A percentile compares a stretch with the other conserved stretches of the same genome.
These are phyloP conservation scores for Apiosordaria backusii DNA, from an alignment of 495 filamentous ascomycete species.

Conservation along the genomic window DNA sequence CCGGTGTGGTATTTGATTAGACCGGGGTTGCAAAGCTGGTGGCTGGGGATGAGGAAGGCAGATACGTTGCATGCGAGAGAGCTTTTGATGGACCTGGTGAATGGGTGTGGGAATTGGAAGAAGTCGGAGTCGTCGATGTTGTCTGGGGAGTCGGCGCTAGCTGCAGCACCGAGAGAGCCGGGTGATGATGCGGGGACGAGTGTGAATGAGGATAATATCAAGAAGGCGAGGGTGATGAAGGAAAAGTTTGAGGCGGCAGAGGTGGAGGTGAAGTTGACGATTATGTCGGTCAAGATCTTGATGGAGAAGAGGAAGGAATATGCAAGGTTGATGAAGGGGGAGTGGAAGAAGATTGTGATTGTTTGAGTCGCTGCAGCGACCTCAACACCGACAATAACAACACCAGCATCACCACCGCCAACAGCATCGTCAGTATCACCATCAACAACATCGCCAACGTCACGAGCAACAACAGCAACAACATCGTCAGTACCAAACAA, in stretches of 20 bases:
- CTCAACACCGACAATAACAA: no score
- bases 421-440: no score
- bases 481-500: no score
- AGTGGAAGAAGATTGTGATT: constrained; percentile 18
- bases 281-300: constrained; percentile 8
- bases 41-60: background rate
- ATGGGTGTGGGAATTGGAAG: background rate
- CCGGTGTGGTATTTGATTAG: background rate
- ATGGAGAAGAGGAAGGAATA: constrained; percentile 11
- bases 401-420: no score
- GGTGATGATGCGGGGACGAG: background rate
- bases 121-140: background rate
- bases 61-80: background rate
- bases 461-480: no score
- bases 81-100: background rate
- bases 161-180: background rate
- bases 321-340: constrained; percentile 7
- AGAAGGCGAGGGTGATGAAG: background rate
- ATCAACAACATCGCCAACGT: no score
- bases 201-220: background rate
- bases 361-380: constrained; percentile 4
- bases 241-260: constrained; percentile 2
- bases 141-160: background rate
- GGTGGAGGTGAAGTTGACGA: constrained; percentile 13
- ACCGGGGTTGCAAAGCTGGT: background rate